phyloP scores from a whole-genome alignment of 1,284 basidiomycete genomes.

The Malassezia vespertilionis region DNA sequence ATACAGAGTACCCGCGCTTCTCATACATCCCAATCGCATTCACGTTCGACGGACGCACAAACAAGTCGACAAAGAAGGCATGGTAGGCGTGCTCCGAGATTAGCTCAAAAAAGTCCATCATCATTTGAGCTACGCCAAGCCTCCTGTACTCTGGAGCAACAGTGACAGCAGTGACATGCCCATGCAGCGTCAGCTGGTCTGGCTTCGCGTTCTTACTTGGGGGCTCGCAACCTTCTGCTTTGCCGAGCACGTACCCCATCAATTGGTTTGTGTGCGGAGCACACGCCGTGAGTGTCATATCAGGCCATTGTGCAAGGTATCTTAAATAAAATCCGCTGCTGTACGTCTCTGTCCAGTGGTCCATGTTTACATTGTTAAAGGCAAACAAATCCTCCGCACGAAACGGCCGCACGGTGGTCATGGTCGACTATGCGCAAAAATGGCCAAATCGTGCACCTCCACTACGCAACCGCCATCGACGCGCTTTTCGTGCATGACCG shows the following conservation, averaged over 20 bases:
- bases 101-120: constrained; percentile 70
- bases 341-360: constrained; percentile 89
- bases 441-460: background rate
- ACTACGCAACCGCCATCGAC: no score
- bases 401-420: constrained; percentile 74
- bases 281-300: constrained; percentile 69
- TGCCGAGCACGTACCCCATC: constrained; percentile 38
- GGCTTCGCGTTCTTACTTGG: background rate
- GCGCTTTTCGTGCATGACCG: no score
- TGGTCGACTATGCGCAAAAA: constrained; percentile 48
- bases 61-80: constrained; percentile 78
- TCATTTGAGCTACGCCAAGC: constrained; percentile 64
- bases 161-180: constrained; percentile 75
- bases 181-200: constrained; percentile 27
- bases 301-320: constrained; percentile 79
- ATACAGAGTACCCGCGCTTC: constrained; percentile 72
- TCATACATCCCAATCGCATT: constrained; percentile 69
- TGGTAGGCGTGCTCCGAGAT: constrained; percentile 57
- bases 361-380: constrained; percentile 85
- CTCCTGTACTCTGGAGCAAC: constrained; percentile 83
- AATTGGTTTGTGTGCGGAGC: constrained; percentile 51
- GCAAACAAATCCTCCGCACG: constrained; percentile 74
- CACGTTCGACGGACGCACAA: constrained; percentile 62
- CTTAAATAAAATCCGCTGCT: constrained; percentile 71
- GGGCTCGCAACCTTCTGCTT: constrained; percentile 36